phyloP scores from a whole-genome alignment of 2,329 filamentous ascomycete genomes.

The Ophiostoma ulmi region DNA sequence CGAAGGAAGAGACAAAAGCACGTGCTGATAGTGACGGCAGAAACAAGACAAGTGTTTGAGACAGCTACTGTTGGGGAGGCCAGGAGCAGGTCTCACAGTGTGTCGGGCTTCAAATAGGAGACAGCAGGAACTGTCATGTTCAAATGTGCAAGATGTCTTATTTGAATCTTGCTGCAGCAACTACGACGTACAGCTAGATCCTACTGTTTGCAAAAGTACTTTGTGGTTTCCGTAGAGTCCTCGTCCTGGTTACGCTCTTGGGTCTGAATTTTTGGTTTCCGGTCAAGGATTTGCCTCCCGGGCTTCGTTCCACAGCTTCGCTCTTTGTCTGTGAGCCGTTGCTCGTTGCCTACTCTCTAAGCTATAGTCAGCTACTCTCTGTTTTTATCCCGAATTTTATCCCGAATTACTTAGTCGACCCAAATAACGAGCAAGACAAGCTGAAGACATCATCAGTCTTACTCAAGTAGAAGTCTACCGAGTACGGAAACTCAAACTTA shows the following conservation, averaged over 20 bases:
- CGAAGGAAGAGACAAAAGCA: conserved; percentile 4
- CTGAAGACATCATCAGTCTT: neutral
- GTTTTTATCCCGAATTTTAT: neutral
- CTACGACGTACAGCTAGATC: neutral
- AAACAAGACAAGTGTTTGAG: conserved; percentile 1
- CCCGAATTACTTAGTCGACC: neutral
- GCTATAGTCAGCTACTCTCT: neutral
- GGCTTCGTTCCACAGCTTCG: neutral
- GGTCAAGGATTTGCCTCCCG: neutral
- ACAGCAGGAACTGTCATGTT: neutral
- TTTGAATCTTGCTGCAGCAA: neutral
- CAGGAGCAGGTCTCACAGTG: neutral
- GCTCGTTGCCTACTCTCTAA: neutral
- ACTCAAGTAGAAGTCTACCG: neutral
- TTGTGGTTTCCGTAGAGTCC: neutral
- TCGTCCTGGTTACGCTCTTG: neutral
- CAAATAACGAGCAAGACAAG: neutral
- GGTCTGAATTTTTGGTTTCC: neutral
- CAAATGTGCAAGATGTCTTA: neutral
- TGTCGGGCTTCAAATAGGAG: conserved; percentile 2
- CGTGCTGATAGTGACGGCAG: neutral
- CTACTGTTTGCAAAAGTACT: neutral
- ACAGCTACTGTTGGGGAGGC: neutral
- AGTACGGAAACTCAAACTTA: neutral
- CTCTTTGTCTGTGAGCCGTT: neutral